Base-by-base conservation (phyloP, 2,329 filamentous ascomycete species). In the Fonsecaea pedrosoi region DNA sequence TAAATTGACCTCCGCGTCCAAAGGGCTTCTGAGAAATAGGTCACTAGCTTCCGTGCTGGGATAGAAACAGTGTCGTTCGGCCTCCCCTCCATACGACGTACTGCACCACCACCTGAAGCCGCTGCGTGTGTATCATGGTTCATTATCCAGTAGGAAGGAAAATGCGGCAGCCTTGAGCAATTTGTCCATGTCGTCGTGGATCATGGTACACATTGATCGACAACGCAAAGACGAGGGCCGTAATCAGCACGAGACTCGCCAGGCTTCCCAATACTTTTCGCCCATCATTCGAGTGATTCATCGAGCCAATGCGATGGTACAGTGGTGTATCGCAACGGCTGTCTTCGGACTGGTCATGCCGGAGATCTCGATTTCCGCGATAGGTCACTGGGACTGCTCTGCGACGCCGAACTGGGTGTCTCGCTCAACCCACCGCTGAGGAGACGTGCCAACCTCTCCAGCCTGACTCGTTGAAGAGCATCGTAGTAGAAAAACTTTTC, bases 401-500 rank as follows among this genome's bases (percentile, higher is more conserved):
- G 55, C 21, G 60, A 66, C 13, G 50, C 60, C 5, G 60, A 64
- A 34, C 61, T 67, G 1, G 65, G 54, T 21, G 60, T 56, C 40
- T 60, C 50, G 15, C 55, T 58, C 25, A 48, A 8, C 13, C 34
- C 50, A 35, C 50, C 60, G 15, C 38, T 37, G 25, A 70, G 35
- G 25, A 68, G 66, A 15, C 54, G 45, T 6, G 68, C 65, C 13
- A 70, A 42, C 32, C 68, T 58, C 35, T 70, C 60, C 58, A 70
- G 55, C 40, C 68, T 61, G 7, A 58, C 60, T 34, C 58, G 56
- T 57, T 70, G 68, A 30, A 66, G 63, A 35, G 66, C 53, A 6
- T 70, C 68, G 56, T 70, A 68, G 57, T 70, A 71, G 56, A 71
- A 71, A 60, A 70, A 71, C 25, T 62, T 69, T n/a, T 65, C 64